Percentiles rank a stretch among this genome's conserved stretches.
Evolutionary conservation across 2,329 filamentous ascomycete species (phyloP).

Genomic region (Macroventuria anomochaeta): DNA sequence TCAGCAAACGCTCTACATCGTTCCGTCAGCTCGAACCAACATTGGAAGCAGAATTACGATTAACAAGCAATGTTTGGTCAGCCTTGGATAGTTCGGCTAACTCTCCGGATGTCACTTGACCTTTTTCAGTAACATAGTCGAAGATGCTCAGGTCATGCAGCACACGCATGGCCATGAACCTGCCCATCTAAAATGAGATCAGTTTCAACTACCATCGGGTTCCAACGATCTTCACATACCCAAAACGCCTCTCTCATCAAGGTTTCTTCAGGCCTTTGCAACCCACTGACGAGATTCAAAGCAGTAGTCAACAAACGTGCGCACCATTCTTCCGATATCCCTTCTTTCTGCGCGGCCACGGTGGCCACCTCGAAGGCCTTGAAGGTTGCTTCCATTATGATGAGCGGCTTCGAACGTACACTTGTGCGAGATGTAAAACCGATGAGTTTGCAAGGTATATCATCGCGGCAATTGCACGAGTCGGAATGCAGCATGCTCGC

Average conservation of each 20-base stretch:
- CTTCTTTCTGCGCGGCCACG: neutral
- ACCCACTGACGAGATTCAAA: neutral
- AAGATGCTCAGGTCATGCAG: constrained; percentile 6
- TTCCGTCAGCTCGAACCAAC: neutral
- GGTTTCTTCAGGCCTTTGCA: constrained; percentile 1
- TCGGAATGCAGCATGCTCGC: neutral
- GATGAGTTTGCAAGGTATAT: neutral
- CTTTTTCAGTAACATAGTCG: neutral
- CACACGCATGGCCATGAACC: constrained; percentile 7
- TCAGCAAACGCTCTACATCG: neutral
- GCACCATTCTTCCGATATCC: neutral
- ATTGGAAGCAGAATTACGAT: too few species aligned
- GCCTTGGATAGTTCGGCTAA: neutral
- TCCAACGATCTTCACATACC: neutral
- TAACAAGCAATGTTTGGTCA: constrained; percentile 6
- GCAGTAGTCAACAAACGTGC: neutral
- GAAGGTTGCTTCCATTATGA: neutral
- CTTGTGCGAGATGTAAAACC: too few species aligned
- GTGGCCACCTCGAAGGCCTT: neutral
- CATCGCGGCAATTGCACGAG: neutral
- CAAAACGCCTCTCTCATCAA: constrained; percentile 1
- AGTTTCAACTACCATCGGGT: neutral
- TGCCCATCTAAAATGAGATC: neutral
- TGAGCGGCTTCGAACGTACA: neutral
- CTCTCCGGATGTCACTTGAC: constrained; percentile 4